Percentiles rank a stretch among this genome's conserved stretches.
Evolutionary conservation across 441 rosid genomes (phyloP).

Genomic region (Erodium moschatum): DNA sequence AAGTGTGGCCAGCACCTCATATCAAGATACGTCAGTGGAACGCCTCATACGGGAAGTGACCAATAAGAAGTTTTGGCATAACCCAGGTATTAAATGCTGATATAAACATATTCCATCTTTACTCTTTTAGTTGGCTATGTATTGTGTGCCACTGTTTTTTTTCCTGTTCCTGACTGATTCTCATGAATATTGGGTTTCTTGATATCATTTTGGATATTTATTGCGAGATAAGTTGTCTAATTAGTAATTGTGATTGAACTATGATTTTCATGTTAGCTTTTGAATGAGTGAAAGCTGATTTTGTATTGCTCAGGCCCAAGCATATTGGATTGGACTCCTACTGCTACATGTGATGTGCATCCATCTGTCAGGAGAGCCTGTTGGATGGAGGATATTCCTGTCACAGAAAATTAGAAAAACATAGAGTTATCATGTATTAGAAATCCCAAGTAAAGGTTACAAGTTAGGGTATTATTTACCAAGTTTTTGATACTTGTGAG

Average conservation of each 20-base stretch:
- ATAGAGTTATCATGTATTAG: too few relatives aligned
- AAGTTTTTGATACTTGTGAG: too few relatives aligned
- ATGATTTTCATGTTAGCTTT: slow-evolving; percentile 10
- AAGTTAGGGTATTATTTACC: too few relatives aligned
- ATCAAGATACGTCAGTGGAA: slow-evolving; percentile 95
- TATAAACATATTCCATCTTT: slow-evolving; percentile 3
- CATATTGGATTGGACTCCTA: slow-evolving; percentile 21
- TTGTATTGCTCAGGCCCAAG: slow-evolving; percentile 24
- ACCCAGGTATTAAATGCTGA: slow-evolving; percentile 54
- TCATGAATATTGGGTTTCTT: neutral
- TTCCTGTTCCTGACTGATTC: slow-evolving; percentile 21
- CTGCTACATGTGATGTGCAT: slow-evolving; percentile 6
- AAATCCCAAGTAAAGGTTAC: too few relatives aligned
- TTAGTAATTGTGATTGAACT: slow-evolving; percentile 17
- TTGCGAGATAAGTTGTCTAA: slow-evolving; percentile 11
- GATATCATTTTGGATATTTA: slow-evolving; percentile 8
- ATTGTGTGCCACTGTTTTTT: slow-evolving; percentile 14
- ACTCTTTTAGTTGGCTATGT: slow-evolving; percentile 19
- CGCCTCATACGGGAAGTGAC: slow-evolving; percentile 96
- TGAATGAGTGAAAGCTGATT: slow-evolving; percentile 21
- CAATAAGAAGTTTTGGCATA: slow-evolving; percentile 86
- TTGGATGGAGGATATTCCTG: slow-evolving; percentile 22
- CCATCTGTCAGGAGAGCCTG: slow-evolving; percentile 19
- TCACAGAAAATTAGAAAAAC: neutral
- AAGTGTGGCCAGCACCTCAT: slow-evolving; percentile 32